Conservation (phyloP, 2,329 filamentous ascomycete genomes). For the Aspergillus pseudoviridinutans region DNA sequence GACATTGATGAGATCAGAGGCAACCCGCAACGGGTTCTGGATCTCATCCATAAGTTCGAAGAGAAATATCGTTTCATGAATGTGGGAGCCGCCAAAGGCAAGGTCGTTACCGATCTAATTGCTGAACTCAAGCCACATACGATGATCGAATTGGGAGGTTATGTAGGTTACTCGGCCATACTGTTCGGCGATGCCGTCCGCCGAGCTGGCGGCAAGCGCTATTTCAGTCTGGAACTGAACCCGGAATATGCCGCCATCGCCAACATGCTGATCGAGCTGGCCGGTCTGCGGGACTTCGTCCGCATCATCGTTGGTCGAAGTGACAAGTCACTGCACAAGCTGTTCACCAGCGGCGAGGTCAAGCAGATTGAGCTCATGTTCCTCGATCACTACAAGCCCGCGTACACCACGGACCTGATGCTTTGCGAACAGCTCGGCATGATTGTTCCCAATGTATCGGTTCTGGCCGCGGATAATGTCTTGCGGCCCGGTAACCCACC, state of each 20-base stretch:
- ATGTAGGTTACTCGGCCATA: conserved; percentile 77
- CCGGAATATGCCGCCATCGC: conserved; percentile 71
- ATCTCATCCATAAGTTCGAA: conserved; percentile 67
- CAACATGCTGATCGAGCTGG: conserved; percentile 65
- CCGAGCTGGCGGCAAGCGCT: conserved; percentile 59
- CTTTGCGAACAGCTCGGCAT: conserved; percentile 68
- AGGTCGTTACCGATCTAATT: conserved; percentile 67
- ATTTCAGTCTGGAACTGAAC: conserved; percentile 69
- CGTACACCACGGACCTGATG: conserved; percentile 71
- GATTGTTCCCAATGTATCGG: conserved; percentile 52
- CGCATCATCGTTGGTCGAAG: conserved; percentile 67
- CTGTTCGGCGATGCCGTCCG: conserved; percentile 66
- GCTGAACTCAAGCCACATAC: conserved; percentile 59
- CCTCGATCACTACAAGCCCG: conserved; percentile 75
- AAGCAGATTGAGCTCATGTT: conserved; percentile 68
- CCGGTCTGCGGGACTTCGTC: conserved; percentile 67
- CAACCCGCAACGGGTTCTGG: conserved; percentile 60
- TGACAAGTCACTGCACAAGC: conserved; percentile 59
- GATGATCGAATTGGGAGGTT: conserved; percentile 77
- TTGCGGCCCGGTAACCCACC: conserved; percentile 42
- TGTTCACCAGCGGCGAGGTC: conserved; percentile 53
- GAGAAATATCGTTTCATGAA: conserved; percentile 73
- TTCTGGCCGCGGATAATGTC: conserved; percentile 45
- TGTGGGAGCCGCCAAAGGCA: conserved; percentile 70
- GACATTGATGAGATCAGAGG: conserved; percentile 61